Percentiles rank a stretch among this genome's conserved stretches.
These are phyloP conservation scores for Geotrichum macrosporum DNA, from an alignment of 1,139 yeast genomes.

Conservation along the genomic window DNA sequence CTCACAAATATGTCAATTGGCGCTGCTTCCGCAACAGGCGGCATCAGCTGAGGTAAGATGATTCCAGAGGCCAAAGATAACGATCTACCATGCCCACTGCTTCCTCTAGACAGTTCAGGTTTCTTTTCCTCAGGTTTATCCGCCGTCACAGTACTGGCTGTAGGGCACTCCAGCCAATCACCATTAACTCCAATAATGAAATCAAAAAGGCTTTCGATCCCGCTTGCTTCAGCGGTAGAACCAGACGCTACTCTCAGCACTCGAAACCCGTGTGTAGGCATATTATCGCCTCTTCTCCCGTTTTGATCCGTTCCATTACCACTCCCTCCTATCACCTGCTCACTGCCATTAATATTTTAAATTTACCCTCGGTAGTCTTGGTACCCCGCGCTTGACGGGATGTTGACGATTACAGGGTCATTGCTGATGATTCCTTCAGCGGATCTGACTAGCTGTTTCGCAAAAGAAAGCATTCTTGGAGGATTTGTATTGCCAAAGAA, in stretches of 20 bases:
- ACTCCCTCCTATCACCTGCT: no score
- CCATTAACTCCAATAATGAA: conserved; percentile 75
- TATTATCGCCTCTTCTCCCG: conserved; percentile 36
- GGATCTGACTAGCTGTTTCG: conserved; percentile 74
- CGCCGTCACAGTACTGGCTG: no score
- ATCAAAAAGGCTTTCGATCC: conserved; percentile 82
- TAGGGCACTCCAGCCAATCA: conserved; percentile 43
- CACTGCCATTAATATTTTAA: no score
- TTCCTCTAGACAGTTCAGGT: neutral
- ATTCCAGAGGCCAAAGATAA: conserved; percentile 19
- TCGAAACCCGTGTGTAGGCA: conserved; percentile 49
- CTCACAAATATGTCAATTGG: conserved; percentile 32
- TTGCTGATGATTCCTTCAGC: conserved; percentile 48
- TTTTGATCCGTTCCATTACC: conserved; percentile 16
- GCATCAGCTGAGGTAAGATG: conserved; percentile 29
- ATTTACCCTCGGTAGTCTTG: conserved; percentile 2
- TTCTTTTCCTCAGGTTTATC: neutral
- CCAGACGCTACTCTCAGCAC: conserved; percentile 47
- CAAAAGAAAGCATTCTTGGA: conserved; percentile 74
- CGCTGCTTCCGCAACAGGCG: conserved; percentile 23
- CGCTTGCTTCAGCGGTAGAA: conserved; percentile 45
- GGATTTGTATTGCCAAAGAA: no score
- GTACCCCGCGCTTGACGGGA: conserved; percentile 21
- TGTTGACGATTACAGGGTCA: conserved; percentile 34
- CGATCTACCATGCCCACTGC: conserved; percentile 1